A percentile compares a stretch with the other conserved stretches of the same genome.
These are phyloP conservation scores for Lipomyces sp. DNA, from an alignment of 805 yeast genomes.

Conservation along the genomic window DNA sequence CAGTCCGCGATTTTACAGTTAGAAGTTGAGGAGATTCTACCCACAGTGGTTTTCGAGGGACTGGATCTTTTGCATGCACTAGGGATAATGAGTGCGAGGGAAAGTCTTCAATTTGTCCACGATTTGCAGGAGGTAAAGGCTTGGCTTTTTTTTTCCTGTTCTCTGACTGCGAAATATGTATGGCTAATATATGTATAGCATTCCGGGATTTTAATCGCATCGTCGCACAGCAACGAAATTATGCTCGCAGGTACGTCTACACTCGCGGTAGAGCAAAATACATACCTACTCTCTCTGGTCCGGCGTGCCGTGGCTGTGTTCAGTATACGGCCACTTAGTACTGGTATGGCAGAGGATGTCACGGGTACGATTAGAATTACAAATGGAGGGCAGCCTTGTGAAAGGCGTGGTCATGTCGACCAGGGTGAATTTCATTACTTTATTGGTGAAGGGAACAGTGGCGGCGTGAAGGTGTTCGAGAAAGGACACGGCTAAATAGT, in stretches of 20 bases:
- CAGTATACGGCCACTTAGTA: slow-evolving; percentile 32
- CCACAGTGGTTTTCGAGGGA: slow-evolving; percentile 26
- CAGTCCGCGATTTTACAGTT: not conserved
- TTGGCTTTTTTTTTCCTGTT: not conserved
- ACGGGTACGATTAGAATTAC: slow-evolving; percentile 32
- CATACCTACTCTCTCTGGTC: slow-evolving; percentile 7
- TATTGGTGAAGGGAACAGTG: slow-evolving; percentile 31
- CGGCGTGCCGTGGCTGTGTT: slow-evolving; percentile 25
- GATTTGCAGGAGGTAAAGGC: slow-evolving; percentile 21
- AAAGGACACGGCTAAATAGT: slow-evolving; percentile 13
- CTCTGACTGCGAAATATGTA: not conserved
- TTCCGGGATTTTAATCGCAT: not conserved
- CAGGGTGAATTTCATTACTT: slow-evolving; percentile 29
- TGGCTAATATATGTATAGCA: not conserved
- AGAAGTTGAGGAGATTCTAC: not conserved
- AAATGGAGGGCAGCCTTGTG: slow-evolving; percentile 28
- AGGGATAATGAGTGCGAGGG: slow-evolving; percentile 9
- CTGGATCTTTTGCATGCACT: slow-evolving; percentile 25
- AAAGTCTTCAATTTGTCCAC: slow-evolving; percentile 12
- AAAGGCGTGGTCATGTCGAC: not conserved
- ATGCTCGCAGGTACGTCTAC: not conserved
- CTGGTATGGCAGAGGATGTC: slow-evolving; percentile 35
- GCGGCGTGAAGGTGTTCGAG: slow-evolving; percentile 27
- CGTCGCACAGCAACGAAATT: not conserved
- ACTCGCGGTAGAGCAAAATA: slow-evolving; percentile 14